These are phyloP conservation scores for Fusarium annulatum DNA, from an alignment of 2,329 filamentous ascomycete species.

Conservation along the genomic window DNA sequence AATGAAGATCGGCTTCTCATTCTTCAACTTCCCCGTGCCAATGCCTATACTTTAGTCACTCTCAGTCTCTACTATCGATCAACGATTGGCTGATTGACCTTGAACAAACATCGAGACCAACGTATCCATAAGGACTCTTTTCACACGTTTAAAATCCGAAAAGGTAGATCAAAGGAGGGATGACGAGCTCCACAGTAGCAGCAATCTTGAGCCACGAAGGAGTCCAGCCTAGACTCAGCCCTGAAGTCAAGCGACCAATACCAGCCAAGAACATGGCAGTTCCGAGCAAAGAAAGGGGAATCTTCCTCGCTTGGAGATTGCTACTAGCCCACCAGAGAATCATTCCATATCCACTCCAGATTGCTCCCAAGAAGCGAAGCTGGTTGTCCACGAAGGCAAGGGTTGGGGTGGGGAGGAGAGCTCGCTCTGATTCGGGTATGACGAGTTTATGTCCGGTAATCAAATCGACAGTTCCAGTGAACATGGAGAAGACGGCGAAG, in stretches of 20 bases:
- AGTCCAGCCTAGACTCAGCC: neutral
- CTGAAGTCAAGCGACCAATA: neutral
- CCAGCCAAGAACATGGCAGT: neutral
- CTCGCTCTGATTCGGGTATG: neutral
- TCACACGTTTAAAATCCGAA: neutral
- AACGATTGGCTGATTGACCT: too few relatives aligned
- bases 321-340: neutral
- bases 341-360: constrained; percentile 11
- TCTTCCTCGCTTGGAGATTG: neutral
- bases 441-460: neutral
- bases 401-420: neutral
- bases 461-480: neutral
- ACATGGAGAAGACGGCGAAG: constrained; percentile 10
- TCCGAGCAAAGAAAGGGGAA: neutral
- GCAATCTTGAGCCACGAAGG: constrained; percentile 8
- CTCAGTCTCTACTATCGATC: too few relatives aligned
- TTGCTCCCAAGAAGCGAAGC: constrained; percentile 6
- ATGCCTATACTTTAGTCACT: fast-evolving
- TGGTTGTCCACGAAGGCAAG: constrained; percentile 2
- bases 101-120: too few relatives aligned
- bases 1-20: too few relatives aligned
- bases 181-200: neutral
- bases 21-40: too few relatives aligned
- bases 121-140: fast-evolving
- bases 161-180: constrained; percentile 1